Percentiles rank a stretch among this genome's conserved stretches.
Evolutionary conservation across 1,284 basidiomycete species (phyloP).

Genomic region (Ustilago sp.): DNA sequence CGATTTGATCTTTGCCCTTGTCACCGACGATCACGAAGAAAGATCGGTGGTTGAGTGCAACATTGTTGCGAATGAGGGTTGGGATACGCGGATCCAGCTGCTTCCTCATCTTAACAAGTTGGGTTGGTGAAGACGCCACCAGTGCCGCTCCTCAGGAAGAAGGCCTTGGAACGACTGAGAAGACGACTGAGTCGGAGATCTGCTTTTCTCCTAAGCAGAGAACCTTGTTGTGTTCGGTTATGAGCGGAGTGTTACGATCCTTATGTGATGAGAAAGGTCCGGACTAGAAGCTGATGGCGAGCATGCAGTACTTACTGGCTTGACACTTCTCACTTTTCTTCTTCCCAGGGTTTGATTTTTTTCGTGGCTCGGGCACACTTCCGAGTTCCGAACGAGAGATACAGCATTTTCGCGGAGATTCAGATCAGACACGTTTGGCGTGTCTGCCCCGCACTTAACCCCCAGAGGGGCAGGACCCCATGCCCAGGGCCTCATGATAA

Average conservation of each 20-base stretch:
- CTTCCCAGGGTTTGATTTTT: slow-evolving; percentile 29
- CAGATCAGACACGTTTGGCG: too few relatives aligned
- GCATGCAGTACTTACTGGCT: neutral
- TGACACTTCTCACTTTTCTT: slow-evolving; percentile 2
- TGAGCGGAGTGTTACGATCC: neutral
- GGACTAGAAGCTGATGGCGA: neutral
- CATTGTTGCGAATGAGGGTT: slow-evolving; percentile 91
- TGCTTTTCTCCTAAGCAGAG: too few relatives aligned
- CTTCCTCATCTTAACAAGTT: slow-evolving; percentile 59
- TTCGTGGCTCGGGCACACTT: neutral
- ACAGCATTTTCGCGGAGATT: too few relatives aligned
- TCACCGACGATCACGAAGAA: slow-evolving; percentile 98
- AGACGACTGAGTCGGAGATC: too few relatives aligned
- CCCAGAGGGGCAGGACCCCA: too few relatives aligned
- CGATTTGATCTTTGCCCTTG: slow-evolving; percentile 92
- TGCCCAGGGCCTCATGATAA: too few relatives aligned
- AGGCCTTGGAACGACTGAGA: neutral
- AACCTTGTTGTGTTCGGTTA: neutral
- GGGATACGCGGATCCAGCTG: slow-evolving; percentile 85
- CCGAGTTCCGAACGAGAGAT: slow-evolving; percentile 2
- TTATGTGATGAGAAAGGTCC: neutral
- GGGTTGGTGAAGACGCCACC: slow-evolving; percentile 10
- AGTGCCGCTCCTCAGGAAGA: neutral
- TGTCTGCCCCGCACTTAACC: too few relatives aligned
- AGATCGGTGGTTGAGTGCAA: slow-evolving; percentile 82